Evolutionary conservation across 2,329 filamentous ascomycete species (phyloP), one percentile per base, ranked within the genome.

Genomic region (Talaromyces atroroseus): DNA sequence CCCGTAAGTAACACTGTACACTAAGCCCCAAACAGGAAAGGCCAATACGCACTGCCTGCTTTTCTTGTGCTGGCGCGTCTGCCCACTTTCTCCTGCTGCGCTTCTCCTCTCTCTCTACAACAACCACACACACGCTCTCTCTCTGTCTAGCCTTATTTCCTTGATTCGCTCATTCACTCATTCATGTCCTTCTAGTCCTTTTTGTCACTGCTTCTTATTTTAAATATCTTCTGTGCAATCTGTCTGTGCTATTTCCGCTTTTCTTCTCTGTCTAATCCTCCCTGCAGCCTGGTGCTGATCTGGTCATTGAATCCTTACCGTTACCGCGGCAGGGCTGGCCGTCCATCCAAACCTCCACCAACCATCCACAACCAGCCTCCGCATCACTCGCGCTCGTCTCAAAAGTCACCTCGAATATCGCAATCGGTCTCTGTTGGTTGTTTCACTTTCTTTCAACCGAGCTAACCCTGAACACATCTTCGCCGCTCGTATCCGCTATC

Each of bases 41-140:
- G 6, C 2, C 16, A 5, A 18, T 40, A 18, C 36, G 16, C 36
- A 18, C 16, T 18, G 36, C 10, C 36, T 40, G 11, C 8, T 18
- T 20, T 23, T 10, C 40, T 47, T 40, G 14, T 10, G 38, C 42
- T 21, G 40, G 10, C 50, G 38, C 38, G 23, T 52, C 24, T 52
- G 8, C 50, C 21, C 23, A 32, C 40, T 26, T 42, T 44, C 50
- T 32, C 32, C 32, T 36, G 29, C 6, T n/a, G n/a, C n/a, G n/a
- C n/a, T n/a, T n/a, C n/a, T n/a, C n/a, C n/a, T 5, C 29, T 32
- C 20, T 58, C 58, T 58, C 64, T 62, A 60, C 63, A 58, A 46
- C 36, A 47, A 32, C 57, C 51, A 51, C 52, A 58, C 61, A 56
- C 56, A 36, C 18, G 60, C 52, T 34, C 54, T 57, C 48, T 20